These are phyloP conservation scores for Podospora didyma DNA, from an alignment of 495 filamentous ascomycete species.

Conservation along the genomic window DNA sequence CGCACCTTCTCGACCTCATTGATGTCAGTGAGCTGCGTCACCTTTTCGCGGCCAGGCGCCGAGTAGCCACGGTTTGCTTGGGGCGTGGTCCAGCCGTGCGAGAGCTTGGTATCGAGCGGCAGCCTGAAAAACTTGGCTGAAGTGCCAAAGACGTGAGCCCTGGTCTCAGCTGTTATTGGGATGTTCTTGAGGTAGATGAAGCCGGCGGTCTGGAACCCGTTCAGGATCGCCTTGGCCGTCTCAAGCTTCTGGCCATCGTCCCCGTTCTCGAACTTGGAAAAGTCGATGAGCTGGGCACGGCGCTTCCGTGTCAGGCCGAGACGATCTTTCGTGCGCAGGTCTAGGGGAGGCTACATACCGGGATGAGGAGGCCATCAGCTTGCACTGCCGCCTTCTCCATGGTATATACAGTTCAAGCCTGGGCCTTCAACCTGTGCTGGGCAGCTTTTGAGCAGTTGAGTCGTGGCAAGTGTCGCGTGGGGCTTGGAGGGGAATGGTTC, in stretches of 20 bases:
- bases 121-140: constrained; percentile 77
- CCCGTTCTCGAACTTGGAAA: constrained; percentile 67
- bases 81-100: constrained; percentile 65
- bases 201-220: constrained; percentile 79
- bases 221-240: constrained; percentile 66
- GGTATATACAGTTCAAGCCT: neutral
- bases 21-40: constrained; percentile 53
- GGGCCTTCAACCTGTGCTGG: no score
- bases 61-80: constrained; percentile 77
- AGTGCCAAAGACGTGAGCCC: constrained; percentile 60
- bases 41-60: constrained; percentile 73
- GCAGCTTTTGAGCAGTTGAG: no score
- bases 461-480: no score
- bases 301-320: neutral
- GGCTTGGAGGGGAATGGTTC: no score
- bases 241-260: constrained; percentile 56
- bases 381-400: constrained; percentile 57
- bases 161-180: constrained; percentile 57
- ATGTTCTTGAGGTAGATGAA: constrained; percentile 89
- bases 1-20: constrained; percentile 57
- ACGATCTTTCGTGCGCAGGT: neutral
- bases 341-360: constrained; percentile 41
- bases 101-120: constrained; percentile 64
- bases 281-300: constrained; percentile 72
- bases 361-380: constrained; percentile 64